Evolutionary conservation across 176 grass and related monocot species (phyloP), one percentile per base, ranked within the genome.

Genomic region (Paspalum notatum): DNA sequence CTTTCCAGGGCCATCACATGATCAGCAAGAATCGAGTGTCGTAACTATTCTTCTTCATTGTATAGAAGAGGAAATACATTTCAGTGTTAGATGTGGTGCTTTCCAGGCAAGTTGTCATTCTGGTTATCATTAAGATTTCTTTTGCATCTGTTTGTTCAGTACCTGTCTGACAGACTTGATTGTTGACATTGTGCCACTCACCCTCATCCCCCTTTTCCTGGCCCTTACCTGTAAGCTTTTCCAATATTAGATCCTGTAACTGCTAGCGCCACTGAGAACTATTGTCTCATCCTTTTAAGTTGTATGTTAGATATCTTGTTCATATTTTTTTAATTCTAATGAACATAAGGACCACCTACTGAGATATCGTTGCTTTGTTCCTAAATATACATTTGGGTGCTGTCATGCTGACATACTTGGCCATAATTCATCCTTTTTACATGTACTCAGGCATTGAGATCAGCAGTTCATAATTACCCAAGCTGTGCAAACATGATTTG

Each of bases 381-480:
- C 59, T 63, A 52, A 20, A 47, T 64, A 20, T 26, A 41, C 5
- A 16, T 74, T 65, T 82, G 21, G 22, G 20, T 32, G 32, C 32
- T 32, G 32, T 32, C 32, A 3, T 32, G 32, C 32, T 60, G 42
- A 44, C 61, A 88, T 59, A 37, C 57, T 44, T 76, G 32, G 44
- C 22, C 39, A 53, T 49, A 67, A 72, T 67, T 80, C 14, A 71
- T 59, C 76, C 21, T 67, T 69, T 79, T 72, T 47, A 18, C 86
- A 53, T 72, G 66, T 67, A 62, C 63, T 48, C 68, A 97, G 95
- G 91, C 83, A 53, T 50, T 97, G 68, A 97, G 85, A 84, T 87
- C 90, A 87, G 82, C 62, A 39, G 89, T 85, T 72, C 95, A 97
- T 81, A 94, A 87, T 85, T 97, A 97, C 56, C 92, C 95, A 65